Evolutionary conservation across 2,329 filamentous ascomycete species (phyloP), one percentile per base, ranked within the genome.

Genomic region (Stachybotrys chlorohalonatus): DNA sequence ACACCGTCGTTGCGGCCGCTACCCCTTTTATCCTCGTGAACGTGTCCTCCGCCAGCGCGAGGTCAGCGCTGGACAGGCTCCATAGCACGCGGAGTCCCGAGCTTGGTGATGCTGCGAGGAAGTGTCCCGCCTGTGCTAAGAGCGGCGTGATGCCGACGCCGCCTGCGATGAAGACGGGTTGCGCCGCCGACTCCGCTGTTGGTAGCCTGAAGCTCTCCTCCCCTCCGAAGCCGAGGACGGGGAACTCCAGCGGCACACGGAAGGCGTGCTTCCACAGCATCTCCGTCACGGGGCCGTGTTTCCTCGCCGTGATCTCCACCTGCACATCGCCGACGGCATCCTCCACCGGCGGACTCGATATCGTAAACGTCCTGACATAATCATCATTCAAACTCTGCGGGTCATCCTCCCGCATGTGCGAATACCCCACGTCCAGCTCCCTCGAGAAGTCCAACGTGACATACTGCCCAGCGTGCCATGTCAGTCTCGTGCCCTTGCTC

Each of bases 61-160:
- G 54, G 68, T 95, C 90, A 3, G 74, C 76, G 0, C 69, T 67
- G 7, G 78, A 74, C 5, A 92, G 60, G 1, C 82, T 85, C 90
- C 90, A 95, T 1, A 90, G 73, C 5, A 94, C 65, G 13, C 36
- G 50, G 11, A 52, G 31, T 63, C 70, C 45, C 94, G 65, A 4
- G 67, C 64, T 1, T 66, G 61, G 6, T 59, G 62, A 1, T 54
- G 56, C 8, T 54, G 32, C 58, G 2, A 90, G 64, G 6, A 78
- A 68, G 0, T 71, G 73, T 0, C 64, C 63, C n/a, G 84, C 76
- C 61, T 90, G 87, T 0, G 84, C 83, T n/a, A 95, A 73, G 4
- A 94, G 62, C 1, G 90, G 90, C 31, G 90, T 95, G 57, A 95
- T 89, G 0, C 90, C 90, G 7, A 95, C 87, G 3, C 90, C 90